A percentile compares a stretch with the other conserved stretches of the same genome.
phyloP scores from a whole-genome alignment of 2,329 filamentous ascomycete genomes.

The Pseudocercospora cruenta region DNA sequence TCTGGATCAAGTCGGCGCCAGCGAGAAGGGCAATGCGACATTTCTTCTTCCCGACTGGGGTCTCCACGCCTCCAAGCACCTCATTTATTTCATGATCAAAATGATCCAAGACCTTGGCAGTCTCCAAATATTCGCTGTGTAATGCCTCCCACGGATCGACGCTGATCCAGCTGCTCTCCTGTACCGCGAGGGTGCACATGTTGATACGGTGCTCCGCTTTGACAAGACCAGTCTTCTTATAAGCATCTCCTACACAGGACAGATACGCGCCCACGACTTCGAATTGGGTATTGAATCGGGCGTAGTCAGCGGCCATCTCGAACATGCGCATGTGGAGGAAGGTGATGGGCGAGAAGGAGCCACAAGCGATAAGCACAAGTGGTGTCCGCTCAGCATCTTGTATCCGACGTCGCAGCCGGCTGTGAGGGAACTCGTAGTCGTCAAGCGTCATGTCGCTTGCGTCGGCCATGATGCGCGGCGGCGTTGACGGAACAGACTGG shows the following conservation, averaged over 20 bases:
- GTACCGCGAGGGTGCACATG: conserved; percentile 84
- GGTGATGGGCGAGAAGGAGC: conserved; percentile 51
- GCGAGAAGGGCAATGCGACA: conserved; percentile 80
- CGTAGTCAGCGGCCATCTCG: conserved; percentile 81
- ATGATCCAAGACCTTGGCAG: conserved; percentile 86
- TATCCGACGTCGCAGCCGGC: conserved; percentile 61
- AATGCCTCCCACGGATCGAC: conserved; percentile 89
- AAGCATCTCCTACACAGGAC: conserved; percentile 73
- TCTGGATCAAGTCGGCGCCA: conserved; percentile 61
- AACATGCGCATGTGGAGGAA: conserved; percentile 85
- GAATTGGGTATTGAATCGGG: conserved; percentile 73
- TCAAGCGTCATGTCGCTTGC: conserved; percentile 42
- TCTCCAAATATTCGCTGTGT: conserved; percentile 82
- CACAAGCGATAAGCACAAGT: conserved; percentile 70
- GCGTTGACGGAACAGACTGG: conserved; percentile 6
- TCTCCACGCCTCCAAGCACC: conserved; percentile 72
- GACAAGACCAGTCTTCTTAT: conserved; percentile 80
- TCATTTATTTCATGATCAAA: conserved; percentile 89
- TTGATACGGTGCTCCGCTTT: conserved; percentile 73
- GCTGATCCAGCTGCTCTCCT: conserved; percentile 77
- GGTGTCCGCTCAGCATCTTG: conserved; percentile 62
- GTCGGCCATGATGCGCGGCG: conserved; percentile 29
- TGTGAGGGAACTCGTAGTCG: conserved; percentile 64
- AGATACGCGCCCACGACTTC: conserved; percentile 87
- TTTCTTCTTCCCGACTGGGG: conserved; percentile 67